A percentile compares a stretch with the other conserved stretches of the same genome.
Conservation (phyloP, 2,329 filamentous ascomycete genomes). For the Fusarium odoratissimum region DNA sequence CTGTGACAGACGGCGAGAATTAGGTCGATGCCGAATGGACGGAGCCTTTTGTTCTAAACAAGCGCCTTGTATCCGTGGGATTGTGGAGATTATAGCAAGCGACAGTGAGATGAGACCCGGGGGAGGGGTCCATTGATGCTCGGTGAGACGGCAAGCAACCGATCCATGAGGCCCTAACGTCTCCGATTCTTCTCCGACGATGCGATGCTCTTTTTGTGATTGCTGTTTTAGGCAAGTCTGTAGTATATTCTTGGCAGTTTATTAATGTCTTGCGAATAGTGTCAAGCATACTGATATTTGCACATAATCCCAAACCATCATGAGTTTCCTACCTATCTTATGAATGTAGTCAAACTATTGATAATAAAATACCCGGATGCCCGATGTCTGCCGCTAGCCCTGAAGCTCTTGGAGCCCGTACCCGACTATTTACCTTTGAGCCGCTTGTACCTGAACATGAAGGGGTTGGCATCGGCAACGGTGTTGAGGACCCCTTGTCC, state of each 20-base stretch:
- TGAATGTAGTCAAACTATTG: background rate
- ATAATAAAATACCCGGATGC: background rate
- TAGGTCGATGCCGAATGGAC: slow-evolving; percentile 23
- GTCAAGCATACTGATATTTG: background rate
- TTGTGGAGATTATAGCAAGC: slow-evolving; percentile 27
- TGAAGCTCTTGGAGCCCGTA: background rate
- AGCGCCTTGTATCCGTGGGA: slow-evolving; percentile 3
- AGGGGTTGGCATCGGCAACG: slow-evolving; percentile 29
- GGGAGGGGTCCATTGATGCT: slow-evolving; percentile 23
- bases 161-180: slow-evolving; percentile 8
- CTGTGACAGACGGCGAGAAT: slow-evolving; percentile 12
- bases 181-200: slow-evolving; percentile 34
- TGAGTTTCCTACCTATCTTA: background rate
- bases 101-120: slow-evolving; percentile 27
- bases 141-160: slow-evolving; percentile 31
- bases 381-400: slow-evolving; percentile 8
- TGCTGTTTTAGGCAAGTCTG: slow-evolving; percentile 29
- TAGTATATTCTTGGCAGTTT: background rate
- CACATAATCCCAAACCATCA: background rate
- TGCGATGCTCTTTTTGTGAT: background rate
- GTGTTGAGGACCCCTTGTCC: slow-evolving; percentile 26
- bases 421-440: slow-evolving; percentile 5
- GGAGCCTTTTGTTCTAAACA: slow-evolving; percentile 3
- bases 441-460: slow-evolving; percentile 26
- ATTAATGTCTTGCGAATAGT: background rate